Base-by-base conservation (phyloP, 768 basidiomycete species). In the Boletus edulis region DNA sequence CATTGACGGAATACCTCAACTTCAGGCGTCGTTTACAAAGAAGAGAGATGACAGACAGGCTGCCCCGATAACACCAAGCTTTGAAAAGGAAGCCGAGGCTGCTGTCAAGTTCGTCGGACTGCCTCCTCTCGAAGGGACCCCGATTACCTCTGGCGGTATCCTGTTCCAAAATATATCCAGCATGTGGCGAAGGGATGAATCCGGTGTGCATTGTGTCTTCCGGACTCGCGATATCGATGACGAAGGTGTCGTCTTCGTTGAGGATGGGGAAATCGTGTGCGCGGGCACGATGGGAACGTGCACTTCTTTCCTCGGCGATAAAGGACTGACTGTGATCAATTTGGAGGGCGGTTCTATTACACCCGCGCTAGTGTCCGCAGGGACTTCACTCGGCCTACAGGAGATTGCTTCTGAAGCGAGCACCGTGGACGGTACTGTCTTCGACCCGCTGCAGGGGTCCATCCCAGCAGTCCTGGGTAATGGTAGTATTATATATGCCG, bases 1-100 rank as follows among this genome's bases (percentile, higher is more conserved):
- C 68, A 85, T 94, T 51, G 93, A 95, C 60, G 92, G 92, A 12
- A 87, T 94, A 52, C 67, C 83, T 0, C 93, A 94, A 67, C 64
- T 77, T 17, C 49, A 62, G 5, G 24, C 65, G 3, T 73, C 83
- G 0, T 56, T 68, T 2, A 49, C 73, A 2, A 49, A 57, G 6
- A 89, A 89, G 65, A 78, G 81, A 0, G 55, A 61, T 0, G 61
- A 66, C 1, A 75, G 80, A 46, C 88, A 91, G 59, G 48, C 69
- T 14, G 71, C 77, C 0, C 86, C 89, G 2, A 52, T 32, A 17
- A 73, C 73, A 2, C 88, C 88, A 0, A 73, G 81, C 55, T 92
- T 80, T 65, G 80, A 84, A 34, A 68, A 75, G 29, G 91, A 91
- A 67, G 79, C 82, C 2, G 64, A 72, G 48, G 76, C 78, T 11